Percentiles rank a stretch among this genome's conserved stretches.
phyloP scores from a whole-genome alignment of 306 rosid genomes.

The Castanea mollissima region DNA sequence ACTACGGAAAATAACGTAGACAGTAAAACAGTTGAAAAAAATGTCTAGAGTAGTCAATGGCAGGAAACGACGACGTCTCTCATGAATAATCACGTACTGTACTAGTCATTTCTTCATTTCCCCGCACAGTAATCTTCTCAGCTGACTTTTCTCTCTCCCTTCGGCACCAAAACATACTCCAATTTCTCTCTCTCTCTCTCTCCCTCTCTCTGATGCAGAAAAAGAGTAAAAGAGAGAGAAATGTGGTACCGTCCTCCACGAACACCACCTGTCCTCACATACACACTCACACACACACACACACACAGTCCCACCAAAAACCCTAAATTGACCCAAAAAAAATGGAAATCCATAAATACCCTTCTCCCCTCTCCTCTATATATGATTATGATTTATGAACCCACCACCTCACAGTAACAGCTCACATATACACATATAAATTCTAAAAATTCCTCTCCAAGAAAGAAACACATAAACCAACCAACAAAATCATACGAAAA shows the following conservation, averaged over 20 bases:
- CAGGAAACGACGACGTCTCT: too few relatives aligned
- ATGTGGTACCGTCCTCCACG: not conserved
- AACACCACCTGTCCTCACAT: conserved; percentile 9
- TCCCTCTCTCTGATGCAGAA: conserved; percentile 17
- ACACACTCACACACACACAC: too few relatives aligned
- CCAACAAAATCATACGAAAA: not conserved
- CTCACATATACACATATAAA: not conserved
- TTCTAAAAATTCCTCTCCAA: not conserved
- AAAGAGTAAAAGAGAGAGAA: conserved; percentile 9
- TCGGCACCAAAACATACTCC: not conserved
- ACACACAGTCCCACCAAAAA: not conserved
- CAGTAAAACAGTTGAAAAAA: too few relatives aligned
- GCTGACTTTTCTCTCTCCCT: conserved; percentile 9
- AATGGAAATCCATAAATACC: conserved; percentile 54
- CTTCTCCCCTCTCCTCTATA: conserved; percentile 6
- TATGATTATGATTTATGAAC: not conserved
- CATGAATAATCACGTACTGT: too few relatives aligned
- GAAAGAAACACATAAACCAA: conserved; percentile 1
- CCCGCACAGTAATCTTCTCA: too few relatives aligned
- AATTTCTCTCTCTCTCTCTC: conserved; percentile 4
- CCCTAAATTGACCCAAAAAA: conserved; percentile 10
- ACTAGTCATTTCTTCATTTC: too few relatives aligned
- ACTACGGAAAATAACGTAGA: too few relatives aligned
- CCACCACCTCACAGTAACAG: not conserved
- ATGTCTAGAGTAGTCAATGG: too few relatives aligned